Base-by-base conservation (phyloP, 495 filamentous ascomycete species). In the Parathielavia hyrcaniae region DNA sequence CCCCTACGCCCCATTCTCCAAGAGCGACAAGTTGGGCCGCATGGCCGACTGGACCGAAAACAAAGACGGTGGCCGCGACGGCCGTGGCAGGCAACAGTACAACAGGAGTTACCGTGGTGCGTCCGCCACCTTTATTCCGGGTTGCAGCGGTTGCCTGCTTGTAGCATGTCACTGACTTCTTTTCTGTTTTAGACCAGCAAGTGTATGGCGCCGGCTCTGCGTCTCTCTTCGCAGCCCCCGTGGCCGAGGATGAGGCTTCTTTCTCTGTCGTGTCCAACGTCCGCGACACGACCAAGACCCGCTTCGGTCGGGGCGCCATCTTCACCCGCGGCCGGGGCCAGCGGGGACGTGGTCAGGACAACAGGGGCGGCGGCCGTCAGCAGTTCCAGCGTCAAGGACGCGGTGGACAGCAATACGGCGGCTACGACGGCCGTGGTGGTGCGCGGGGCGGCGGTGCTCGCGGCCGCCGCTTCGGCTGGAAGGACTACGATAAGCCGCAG, bases 21-120 rank as follows among this genome's bases (percentile, higher is more conserved):
- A 98, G 78, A 90, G 90, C 64, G 93, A 98, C 79, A 98, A 97
- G 79, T 78, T 98, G 30, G 93, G 95, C 53, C 90, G 93, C 63
- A 98, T 98, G 93, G 93, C 93, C 19, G 93, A 98, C 75, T 98
- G 95, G 95, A 95, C 91, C n/a, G 93, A 96, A 62, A 83, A 87
- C 62, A 97, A 96, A 75, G 91, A 95, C 61, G 75, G 26, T 6
- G 26, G 81, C 14, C 75, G 86, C 59, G 83, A 90, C 57, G 83
- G 83, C 16, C 79, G 91, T 48, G 85, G 86, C 50, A 76, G 93
- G 66, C 86, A 89, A 67, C 87, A 89, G 59, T 97, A 95, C 71
- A 91, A 93, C 69, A 77, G 91, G 50, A 91, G 90, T 69, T 96
- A 87, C 73, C 86, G 93, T 81, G 93, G 91, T 95, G 71, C 55